These are phyloP conservation scores for Niveomyces coronatus DNA, from an alignment of 2,329 filamentous ascomycete genomes.

Conservation along the genomic window DNA sequence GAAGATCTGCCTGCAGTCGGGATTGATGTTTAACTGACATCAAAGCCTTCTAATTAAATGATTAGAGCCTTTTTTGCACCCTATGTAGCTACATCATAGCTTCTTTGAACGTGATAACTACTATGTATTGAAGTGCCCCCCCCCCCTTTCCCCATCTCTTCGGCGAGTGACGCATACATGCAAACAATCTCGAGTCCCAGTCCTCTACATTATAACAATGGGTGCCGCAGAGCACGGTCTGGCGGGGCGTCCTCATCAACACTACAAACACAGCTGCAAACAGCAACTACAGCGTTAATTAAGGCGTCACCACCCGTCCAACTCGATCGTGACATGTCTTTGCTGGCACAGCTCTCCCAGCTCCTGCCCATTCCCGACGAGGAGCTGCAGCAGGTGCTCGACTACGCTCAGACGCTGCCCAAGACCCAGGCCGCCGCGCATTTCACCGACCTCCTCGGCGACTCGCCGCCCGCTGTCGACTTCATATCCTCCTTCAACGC, in stretches of 20 bases:
- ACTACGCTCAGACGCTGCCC: slow-evolving; percentile 68
- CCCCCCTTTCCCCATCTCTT: neutral
- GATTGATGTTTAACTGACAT: no score
- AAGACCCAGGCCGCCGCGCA: slow-evolving; percentile 72
- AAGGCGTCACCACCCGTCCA: no score
- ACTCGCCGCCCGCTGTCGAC: slow-evolving; percentile 65
- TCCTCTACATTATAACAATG: no score
- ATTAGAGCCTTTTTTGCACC: neutral
- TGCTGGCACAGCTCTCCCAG: slow-evolving; percentile 58
- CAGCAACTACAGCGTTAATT: neutral
- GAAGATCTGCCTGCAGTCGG: no score
- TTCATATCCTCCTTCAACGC: slow-evolving; percentile 78
- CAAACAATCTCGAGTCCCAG: no score
- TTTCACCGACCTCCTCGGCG: slow-evolving; percentile 78
- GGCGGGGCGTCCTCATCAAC: no score
- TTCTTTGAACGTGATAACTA: no score
- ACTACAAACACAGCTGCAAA: neutral
- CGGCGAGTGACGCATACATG: slow-evolving; percentile 8
- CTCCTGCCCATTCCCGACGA: slow-evolving; percentile 78
- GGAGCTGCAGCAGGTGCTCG: slow-evolving; percentile 72
- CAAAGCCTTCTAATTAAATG: no score
- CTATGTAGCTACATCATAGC: no score
- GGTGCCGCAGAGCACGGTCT: no score
- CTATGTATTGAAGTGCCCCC: neutral
- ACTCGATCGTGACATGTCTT: no score